Conservation (phyloP, 2,329 filamentous ascomycete genomes). For the Alternaria alternata region DNA sequence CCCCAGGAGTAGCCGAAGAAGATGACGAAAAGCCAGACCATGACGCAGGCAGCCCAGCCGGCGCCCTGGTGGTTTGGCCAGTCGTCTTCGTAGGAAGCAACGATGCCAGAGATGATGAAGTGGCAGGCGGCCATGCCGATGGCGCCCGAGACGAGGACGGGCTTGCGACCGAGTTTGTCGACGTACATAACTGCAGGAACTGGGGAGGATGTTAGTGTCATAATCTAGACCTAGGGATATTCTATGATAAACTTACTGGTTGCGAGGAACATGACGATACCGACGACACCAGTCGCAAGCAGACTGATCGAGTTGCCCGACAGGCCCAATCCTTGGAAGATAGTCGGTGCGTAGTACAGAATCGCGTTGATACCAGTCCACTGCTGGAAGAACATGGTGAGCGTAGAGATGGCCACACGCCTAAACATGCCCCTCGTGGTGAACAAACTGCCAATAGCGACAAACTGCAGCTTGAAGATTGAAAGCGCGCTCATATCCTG, state of each 20-base stretch:
- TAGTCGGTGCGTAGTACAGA: constrained; percentile 59
- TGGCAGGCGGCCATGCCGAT: constrained; percentile 75
- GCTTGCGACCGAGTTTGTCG: constrained; percentile 71
- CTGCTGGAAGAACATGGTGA: constrained; percentile 53
- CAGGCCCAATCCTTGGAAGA: constrained; percentile 59
- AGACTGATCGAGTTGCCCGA: constrained; percentile 61
- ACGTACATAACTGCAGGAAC: constrained; percentile 71
- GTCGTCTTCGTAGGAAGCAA: constrained; percentile 67
- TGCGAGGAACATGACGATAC: constrained; percentile 72
- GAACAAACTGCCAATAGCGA: constrained; percentile 71
- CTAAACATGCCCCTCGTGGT: constrained; percentile 70
- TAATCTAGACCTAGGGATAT: too few species aligned
- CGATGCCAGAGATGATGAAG: constrained; percentile 74
- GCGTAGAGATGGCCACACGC: constrained; percentile 68
- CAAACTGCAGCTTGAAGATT: constrained; percentile 67
- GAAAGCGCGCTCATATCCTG: constrained; percentile 64
- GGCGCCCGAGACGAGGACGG: constrained; percentile 68
- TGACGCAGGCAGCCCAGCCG: constrained; percentile 73
- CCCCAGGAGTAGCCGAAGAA: constrained; percentile 81
- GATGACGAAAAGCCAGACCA: constrained; percentile 78
- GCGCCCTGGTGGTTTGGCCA: constrained; percentile 67
- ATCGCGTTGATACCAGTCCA: constrained; percentile 59
- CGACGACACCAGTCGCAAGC: constrained; percentile 74
- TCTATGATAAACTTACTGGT: constrained; percentile 25
- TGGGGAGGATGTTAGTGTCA: neutral